A percentile compares a stretch with the other conserved stretches of the same genome.
These are phyloP conservation scores for Chenopodium album DNA, from an alignment of 148 eudicot species.

Conservation along the genomic window DNA sequence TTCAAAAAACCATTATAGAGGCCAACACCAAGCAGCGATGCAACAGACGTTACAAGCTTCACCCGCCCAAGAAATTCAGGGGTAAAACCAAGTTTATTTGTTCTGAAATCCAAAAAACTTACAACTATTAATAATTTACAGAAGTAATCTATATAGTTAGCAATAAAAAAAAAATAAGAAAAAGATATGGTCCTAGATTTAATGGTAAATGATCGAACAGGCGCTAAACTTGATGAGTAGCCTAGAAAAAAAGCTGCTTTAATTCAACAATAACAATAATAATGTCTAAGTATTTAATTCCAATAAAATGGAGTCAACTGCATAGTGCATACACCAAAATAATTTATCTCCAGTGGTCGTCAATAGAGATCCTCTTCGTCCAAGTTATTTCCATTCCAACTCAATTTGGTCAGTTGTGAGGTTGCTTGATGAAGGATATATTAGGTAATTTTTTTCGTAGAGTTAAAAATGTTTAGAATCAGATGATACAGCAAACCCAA, in stretches of 20 bases:
- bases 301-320: too few relatives aligned
- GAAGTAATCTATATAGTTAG: neutral
- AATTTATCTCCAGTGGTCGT: too few relatives aligned
- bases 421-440: neutral
- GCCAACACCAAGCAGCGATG: slow-evolving; percentile 94
- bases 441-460: neutral
- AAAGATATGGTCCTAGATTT: neutral
- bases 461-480: neutral
- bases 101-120: slow-evolving; percentile 48
- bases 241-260: neutral
- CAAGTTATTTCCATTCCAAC: neutral
- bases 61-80: slow-evolving; percentile 99
- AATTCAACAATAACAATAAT: neutral
- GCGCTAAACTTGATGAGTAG: neutral
- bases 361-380: too few relatives aligned
- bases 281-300: too few relatives aligned
- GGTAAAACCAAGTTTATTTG: slow-evolving; percentile 88
- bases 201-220: neutral
- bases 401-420: neutral
- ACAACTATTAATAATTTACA: slow-evolving; percentile 7
- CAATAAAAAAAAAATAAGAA: neutral
- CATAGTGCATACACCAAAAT: too few relatives aligned
- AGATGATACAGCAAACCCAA: neutral
- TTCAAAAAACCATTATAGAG: slow-evolving; percentile 91
- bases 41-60: slow-evolving; percentile 90